Evolutionary conservation across 1,284 basidiomycete species (phyloP).

Genomic region (Phlebopus sp.): DNA sequence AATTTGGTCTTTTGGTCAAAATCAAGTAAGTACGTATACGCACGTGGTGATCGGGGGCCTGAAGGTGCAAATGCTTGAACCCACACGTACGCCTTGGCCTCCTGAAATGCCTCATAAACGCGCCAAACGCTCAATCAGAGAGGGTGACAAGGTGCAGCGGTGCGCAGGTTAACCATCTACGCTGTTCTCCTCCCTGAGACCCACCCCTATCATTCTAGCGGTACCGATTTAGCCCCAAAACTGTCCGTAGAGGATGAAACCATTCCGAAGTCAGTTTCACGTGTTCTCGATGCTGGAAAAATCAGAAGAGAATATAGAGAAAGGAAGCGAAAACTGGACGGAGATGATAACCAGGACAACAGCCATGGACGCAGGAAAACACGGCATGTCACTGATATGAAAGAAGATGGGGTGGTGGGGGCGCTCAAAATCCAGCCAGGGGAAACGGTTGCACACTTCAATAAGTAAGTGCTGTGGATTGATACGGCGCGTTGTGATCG

Average conservation of each 20-base stretch:
- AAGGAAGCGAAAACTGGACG: slow-evolving; percentile 46
- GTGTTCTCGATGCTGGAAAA: slow-evolving; percentile 60
- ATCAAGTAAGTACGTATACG: neutral
- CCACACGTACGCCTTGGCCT: neutral
- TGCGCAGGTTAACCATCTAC: slow-evolving; percentile 22
- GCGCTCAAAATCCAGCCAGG: slow-evolving; percentile 55
- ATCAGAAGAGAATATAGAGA: slow-evolving; percentile 53
- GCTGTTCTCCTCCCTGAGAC: neutral
- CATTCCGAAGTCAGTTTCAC: slow-evolving; percentile 63
- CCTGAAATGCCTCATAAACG: slow-evolving; percentile 62
- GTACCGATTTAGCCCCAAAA: slow-evolving; percentile 46
- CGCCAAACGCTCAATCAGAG: slow-evolving; percentile 49
- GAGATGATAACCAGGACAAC: slow-evolving; percentile 32
- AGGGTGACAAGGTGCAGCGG: slow-evolving; percentile 39
- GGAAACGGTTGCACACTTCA: slow-evolving; percentile 72
- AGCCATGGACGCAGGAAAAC: slow-evolving; percentile 38
- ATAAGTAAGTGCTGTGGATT: slow-evolving; percentile 47
- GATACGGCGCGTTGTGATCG: slow-evolving; percentile 10
- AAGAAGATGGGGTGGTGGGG: slow-evolving; percentile 20
- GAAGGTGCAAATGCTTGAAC: slow-evolving; percentile 10
- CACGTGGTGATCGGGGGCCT: neutral
- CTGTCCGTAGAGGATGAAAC: slow-evolving; percentile 46
- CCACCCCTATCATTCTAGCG: slow-evolving; percentile 34
- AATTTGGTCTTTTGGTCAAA: no score
- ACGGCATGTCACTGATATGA: slow-evolving; percentile 24